A percentile compares a stretch with the other conserved stretches of the same genome.
Conservation (phyloP, 2,329 filamentous ascomycete species). For the Drechmeria coniospora region DNA sequence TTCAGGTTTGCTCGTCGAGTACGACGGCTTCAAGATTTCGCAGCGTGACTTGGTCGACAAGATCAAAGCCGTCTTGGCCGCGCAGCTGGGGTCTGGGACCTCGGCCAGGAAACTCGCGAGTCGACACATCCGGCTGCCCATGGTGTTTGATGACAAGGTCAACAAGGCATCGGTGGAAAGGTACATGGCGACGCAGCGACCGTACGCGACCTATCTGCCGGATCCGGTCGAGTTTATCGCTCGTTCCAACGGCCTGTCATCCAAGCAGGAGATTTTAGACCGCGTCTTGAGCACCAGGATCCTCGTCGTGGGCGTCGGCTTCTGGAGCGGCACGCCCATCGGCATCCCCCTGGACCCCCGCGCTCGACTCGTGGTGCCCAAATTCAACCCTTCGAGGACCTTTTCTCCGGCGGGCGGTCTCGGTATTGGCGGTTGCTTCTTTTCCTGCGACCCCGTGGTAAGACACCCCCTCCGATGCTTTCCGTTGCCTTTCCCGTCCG, state of each 20-base stretch:
- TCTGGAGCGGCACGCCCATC: slow-evolving; percentile 18
- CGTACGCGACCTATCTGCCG: slow-evolving; percentile 42
- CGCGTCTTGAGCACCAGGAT: slow-evolving; percentile 16
- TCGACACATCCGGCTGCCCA: slow-evolving; percentile 1
- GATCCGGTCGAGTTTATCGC: slow-evolving; percentile 38
- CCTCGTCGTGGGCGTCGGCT: slow-evolving; percentile 9
- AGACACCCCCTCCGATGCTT: not conserved
- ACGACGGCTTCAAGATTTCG: slow-evolving; percentile 2
- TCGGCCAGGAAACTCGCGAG: slow-evolving; percentile 1
- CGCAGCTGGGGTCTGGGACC: not conserved
- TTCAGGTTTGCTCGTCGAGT: slow-evolving; percentile 1
- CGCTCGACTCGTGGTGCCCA: slow-evolving; percentile 9
- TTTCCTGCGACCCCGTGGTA: slow-evolving; percentile 1
- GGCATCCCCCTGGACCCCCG: slow-evolving; percentile 6
- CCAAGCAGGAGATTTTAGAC: slow-evolving; percentile 16
- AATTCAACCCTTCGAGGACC: slow-evolving; percentile 10
- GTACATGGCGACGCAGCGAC: slow-evolving; percentile 43
- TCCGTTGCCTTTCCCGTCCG: no score
- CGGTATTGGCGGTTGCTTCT: slow-evolving; percentile 2
- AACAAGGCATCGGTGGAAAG: slow-evolving; percentile 15
- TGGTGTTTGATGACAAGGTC: slow-evolving; percentile 2
- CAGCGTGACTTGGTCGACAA: not conserved
- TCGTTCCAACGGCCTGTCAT: slow-evolving; percentile 19
- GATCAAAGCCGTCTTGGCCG: not conserved
- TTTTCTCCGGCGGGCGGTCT: slow-evolving; percentile 1